Evolutionary conservation across 1,284 basidiomycete genomes (phyloP), one percentile per base, ranked within the genome.

Genomic region (Acaromyces ingoldii): DNA sequence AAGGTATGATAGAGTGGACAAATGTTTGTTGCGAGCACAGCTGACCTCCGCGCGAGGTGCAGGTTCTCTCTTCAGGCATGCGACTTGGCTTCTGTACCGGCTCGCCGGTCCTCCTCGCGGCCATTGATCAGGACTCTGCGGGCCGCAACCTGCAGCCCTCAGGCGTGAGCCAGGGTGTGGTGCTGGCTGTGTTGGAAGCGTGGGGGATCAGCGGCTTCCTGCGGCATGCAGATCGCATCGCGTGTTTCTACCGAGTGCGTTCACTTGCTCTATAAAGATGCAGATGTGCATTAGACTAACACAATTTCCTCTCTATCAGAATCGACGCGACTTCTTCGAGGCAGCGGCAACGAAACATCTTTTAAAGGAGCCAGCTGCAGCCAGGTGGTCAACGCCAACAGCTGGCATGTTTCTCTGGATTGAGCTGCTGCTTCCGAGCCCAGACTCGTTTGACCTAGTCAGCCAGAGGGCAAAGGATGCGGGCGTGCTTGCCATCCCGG

Each of bases 241-340:
- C 89, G 3, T 77, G 79, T 4, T 90, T 92, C 76, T 96, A 97
- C 78, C n/a, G n/a, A n/a, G n/a, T n/a, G n/a, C n/a, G n/a, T n/a
- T n/a, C n/a, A n/a, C n/a, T n/a, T n/a, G n/a, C n/a, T n/a, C n/a
- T n/a, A n/a, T n/a, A n/a, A n/a, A n/a, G n/a, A n/a, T n/a, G n/a
- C n/a, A n/a, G n/a, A n/a, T n/a, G n/a, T n/a, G n/a, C n/a, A n/a
- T n/a, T n/a, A n/a, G n/a, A n/a, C n/a, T n/a, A n/a, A n/a, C n/a
- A n/a, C n/a, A n/a, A n/a, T n/a, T n/a, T n/a, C n/a, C n/a, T n/a
- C n/a, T n/a, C n/a, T n/a, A n/a, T n/a, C 81, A 82, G 48, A 75
- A 79, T 62, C 87, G 89, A 69, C 80, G 90, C 21, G 85, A 89
- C 70, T 78, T 84, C 7, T 95, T 96, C 73, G 87, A 91, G 72